A percentile compares a stretch with the other conserved stretches of the same genome.
phyloP scores from a whole-genome alignment of 192 early-diverging fungal genomes.

The Coemansia sp. region DNA sequence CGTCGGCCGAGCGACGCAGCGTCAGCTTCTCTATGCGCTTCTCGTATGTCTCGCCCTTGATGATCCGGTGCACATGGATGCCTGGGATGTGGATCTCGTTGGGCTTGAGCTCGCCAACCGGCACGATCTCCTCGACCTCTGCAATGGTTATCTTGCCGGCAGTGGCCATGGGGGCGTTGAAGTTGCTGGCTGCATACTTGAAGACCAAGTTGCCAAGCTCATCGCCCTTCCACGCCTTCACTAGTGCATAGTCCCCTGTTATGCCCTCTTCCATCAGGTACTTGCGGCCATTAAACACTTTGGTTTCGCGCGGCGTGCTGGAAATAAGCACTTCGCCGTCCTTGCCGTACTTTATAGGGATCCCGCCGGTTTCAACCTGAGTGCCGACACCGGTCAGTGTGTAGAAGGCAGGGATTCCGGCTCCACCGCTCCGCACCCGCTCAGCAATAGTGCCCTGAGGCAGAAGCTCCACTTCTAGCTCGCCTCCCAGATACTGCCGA shows the following conservation, averaged over 20 bases:
- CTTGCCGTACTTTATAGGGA: slow-evolving; percentile 68
- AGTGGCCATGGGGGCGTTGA: slow-evolving; percentile 74
- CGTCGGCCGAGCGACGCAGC: slow-evolving; percentile 45
- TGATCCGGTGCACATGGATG: slow-evolving; percentile 68
- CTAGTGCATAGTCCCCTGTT: slow-evolving; percentile 67
- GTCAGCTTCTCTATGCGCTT: slow-evolving; percentile 71
- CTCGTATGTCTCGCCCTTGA: slow-evolving; percentile 70
- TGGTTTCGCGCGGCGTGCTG: slow-evolving; percentile 65
- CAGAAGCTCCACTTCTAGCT: slow-evolving; percentile 73
- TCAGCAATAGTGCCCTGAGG: slow-evolving; percentile 79
- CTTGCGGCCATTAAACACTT: slow-evolving; percentile 61
- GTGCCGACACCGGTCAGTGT: slow-evolving; percentile 72
- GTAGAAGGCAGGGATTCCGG: slow-evolving; percentile 69
- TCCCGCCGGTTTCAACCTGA: slow-evolving; percentile 64
- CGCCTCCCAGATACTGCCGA: slow-evolving; percentile 75
- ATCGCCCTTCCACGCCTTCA: slow-evolving; percentile 87
- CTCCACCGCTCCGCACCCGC: slow-evolving; percentile 72
- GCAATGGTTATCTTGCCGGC: slow-evolving; percentile 73
- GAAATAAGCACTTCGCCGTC: slow-evolving; percentile 52
- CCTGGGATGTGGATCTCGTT: slow-evolving; percentile 74
- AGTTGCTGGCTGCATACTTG: slow-evolving; percentile 70
- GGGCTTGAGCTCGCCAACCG: slow-evolving; percentile 62
- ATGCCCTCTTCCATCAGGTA: slow-evolving; percentile 81
- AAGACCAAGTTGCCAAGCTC: slow-evolving; percentile 73
- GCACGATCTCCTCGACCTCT: slow-evolving; percentile 78